Percentiles rank a stretch among this genome's conserved stretches.
Evolutionary conservation across 108 stramenopile species (phyloP).

Genomic region (Fragilariopsis cylindrus): DNA sequence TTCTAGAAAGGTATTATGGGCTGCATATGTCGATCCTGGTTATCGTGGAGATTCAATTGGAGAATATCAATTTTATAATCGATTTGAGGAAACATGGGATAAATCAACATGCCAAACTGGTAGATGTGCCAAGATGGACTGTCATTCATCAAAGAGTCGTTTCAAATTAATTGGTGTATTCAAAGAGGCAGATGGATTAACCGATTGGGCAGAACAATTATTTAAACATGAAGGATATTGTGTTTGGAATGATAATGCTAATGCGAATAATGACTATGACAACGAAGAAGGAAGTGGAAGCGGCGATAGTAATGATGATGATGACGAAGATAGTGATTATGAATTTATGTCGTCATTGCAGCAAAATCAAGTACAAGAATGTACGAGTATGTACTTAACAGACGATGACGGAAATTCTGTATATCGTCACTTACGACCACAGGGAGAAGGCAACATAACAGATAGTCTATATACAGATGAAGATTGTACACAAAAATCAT

Average conservation of each 20-base stretch:
- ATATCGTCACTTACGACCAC: constrained; percentile 44
- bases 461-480: constrained; percentile 42
- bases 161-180: constrained; percentile 46
- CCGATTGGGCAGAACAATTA: constrained; percentile 51
- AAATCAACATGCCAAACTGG: constrained; percentile 3
- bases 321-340: constrained; percentile 3
- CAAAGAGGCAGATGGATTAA: constrained; percentile 32
- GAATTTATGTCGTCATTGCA: constrained; percentile 18
- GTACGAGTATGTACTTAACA: not conserved
- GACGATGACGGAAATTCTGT: constrained; percentile 19
- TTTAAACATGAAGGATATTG: constrained; percentile 56
- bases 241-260: constrained; percentile 27
- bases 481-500: constrained; percentile 16
- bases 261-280: not conserved
- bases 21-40: constrained; percentile 17
- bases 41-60: constrained; percentile 2
- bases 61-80: constrained; percentile 14
- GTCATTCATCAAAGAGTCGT: constrained; percentile 33
- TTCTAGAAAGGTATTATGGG: constrained; percentile 47
- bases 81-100: not conserved
- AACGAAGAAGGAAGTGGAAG: not conserved
- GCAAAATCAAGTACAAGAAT: not conserved
- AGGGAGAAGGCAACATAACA: constrained; percentile 29
- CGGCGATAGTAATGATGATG: not conserved
- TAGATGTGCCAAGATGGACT: constrained; percentile 52